A percentile compares a stretch with the other conserved stretches of the same genome.
phyloP scores from a whole-genome alignment of 2,329 filamentous ascomycete species.

The Alternaria atra region DNA sequence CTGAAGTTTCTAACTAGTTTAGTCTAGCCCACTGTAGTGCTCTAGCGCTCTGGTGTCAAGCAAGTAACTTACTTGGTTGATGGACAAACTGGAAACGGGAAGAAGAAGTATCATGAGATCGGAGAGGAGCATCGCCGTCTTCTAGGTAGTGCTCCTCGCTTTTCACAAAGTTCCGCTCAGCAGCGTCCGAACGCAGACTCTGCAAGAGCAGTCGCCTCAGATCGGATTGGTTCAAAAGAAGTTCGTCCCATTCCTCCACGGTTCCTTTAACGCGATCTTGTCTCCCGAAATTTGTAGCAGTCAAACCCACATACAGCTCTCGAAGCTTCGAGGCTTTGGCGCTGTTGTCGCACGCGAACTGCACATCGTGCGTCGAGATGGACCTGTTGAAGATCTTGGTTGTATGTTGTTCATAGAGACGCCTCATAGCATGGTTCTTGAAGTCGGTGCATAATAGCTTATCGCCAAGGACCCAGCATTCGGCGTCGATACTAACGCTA shows the following conservation, averaged over 20 bases:
- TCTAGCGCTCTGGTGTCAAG: no score
- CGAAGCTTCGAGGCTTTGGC: slow-evolving; percentile 14
- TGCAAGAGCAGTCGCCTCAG: slow-evolving; percentile 9
- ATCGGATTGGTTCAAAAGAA: slow-evolving; percentile 12
- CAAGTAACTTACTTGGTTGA: no score
- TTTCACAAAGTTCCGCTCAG: slow-evolving; percentile 1
- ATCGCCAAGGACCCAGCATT: slow-evolving; percentile 24
- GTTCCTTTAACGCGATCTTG: slow-evolving; percentile 8
- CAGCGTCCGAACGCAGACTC: neutral
- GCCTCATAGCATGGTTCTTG: slow-evolving; percentile 25
- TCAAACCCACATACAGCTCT: slow-evolving; percentile 10
- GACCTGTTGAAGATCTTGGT: slow-evolving; percentile 37
- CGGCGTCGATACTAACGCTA: slow-evolving; percentile 7
- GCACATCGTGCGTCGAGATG: slow-evolving; percentile 13
- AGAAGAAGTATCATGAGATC: no score
- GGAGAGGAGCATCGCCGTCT: no score
- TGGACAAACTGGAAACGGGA: no score
- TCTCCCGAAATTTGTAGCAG: neutral
- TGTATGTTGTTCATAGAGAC: slow-evolving; percentile 11
- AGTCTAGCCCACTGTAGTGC: no score
- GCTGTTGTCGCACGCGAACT: slow-evolving; percentile 16
- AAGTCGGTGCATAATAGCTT: slow-evolving; percentile 19
- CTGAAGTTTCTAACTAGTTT: no score
- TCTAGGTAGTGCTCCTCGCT: slow-evolving; percentile 7
- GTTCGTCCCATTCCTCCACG: slow-evolving; percentile 18